These are phyloP conservation scores for Leucosporidium yakuticum DNA, from an alignment of 768 basidiomycete species.

Conservation along the genomic window DNA sequence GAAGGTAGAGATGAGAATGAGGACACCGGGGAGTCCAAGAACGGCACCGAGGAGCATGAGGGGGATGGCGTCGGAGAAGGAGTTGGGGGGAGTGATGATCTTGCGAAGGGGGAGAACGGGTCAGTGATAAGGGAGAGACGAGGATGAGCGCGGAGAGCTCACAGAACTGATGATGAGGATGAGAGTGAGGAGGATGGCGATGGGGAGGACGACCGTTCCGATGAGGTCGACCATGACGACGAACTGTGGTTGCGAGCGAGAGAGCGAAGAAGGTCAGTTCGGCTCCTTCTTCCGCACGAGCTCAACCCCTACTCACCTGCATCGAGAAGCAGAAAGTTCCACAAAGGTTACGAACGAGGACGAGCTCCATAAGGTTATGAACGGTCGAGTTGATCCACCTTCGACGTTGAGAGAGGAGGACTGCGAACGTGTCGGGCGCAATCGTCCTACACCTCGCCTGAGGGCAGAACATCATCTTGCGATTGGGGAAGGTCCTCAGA, in stretches of 20 bases:
- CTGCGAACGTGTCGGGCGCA: conserved; percentile 87
- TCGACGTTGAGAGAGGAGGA: conserved; percentile 90
- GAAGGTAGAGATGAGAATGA: conserved; percentile 88
- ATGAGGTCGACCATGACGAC: conserved; percentile 95
- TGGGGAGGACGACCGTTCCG: conserved; percentile 84
- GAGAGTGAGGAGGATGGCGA: conserved; percentile 87
- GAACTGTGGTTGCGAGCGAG: conserved; percentile 58
- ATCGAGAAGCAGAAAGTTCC: conserved; percentile 99
- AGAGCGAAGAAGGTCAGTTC: no score
- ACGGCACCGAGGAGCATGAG: conserved; percentile 81
- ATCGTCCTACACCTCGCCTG: conserved; percentile 92
- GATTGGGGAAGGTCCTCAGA: conserved; percentile 90
- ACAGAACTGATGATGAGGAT: conserved; percentile 62
- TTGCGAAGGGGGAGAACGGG: conserved; percentile 43
- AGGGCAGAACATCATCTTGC: conserved; percentile 99
- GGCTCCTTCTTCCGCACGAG: no score
- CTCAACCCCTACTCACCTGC: conserved; percentile 45
- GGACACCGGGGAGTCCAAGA: conserved; percentile 82
- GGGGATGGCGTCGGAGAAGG: conserved; percentile 90
- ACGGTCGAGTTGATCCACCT: conserved; percentile 99
- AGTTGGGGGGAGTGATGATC: conserved; percentile 68
- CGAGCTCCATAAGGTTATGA: conserved; percentile 98
- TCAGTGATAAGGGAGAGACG: background rate
- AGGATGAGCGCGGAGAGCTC: background rate
- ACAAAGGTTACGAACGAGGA: conserved; percentile 90